Evolutionary conservation across 495 filamentous ascomycete genomes (phyloP).

Genomic region (Choiromyces venosus): DNA sequence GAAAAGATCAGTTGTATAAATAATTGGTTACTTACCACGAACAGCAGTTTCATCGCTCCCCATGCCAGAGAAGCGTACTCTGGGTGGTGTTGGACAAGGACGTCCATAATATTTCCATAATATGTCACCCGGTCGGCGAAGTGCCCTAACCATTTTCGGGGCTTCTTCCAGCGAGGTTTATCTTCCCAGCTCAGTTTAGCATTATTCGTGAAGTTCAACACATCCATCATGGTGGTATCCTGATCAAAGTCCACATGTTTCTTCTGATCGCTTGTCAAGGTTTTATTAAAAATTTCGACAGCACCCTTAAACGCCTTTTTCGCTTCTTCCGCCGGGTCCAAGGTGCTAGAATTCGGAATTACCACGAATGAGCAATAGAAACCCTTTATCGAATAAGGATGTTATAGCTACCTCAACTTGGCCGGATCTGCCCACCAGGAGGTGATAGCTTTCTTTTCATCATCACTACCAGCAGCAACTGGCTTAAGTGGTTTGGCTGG

Average conservation of each 20-base stretch:
- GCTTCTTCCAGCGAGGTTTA: conserved; percentile 5
- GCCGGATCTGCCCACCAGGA: not conserved
- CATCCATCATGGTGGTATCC: conserved; percentile 5
- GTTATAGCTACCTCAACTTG: not conserved
- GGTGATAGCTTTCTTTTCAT: not conserved
- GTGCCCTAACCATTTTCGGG: conserved; percentile 9
- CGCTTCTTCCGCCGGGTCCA: not conserved
- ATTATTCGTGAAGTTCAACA: conserved; percentile 1
- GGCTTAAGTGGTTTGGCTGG: no score
- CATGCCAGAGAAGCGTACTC: conserved; percentile 41
- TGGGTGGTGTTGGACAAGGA: conserved; percentile 39
- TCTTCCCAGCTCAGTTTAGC: conserved; percentile 7
- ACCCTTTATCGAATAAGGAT: not conserved
- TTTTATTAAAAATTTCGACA: conserved; percentile 5
- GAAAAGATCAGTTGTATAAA: not conserved
- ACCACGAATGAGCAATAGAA: not conserved
- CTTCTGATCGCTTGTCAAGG: conserved; percentile 1
- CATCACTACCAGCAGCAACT: not conserved
- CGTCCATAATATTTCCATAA: conserved; percentile 32
- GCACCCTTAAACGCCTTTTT: conserved; percentile 9
- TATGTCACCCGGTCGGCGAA: conserved; percentile 13
- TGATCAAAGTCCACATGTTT: not conserved
- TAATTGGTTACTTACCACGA: conserved; percentile 21
- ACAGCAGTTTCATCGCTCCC: conserved; percentile 40
- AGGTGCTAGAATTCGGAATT: conserved; percentile 6